These are phyloP conservation scores for Globisporangium ultimum DNA, from an alignment of 352 stramenopile species.

Conservation along the genomic window DNA sequence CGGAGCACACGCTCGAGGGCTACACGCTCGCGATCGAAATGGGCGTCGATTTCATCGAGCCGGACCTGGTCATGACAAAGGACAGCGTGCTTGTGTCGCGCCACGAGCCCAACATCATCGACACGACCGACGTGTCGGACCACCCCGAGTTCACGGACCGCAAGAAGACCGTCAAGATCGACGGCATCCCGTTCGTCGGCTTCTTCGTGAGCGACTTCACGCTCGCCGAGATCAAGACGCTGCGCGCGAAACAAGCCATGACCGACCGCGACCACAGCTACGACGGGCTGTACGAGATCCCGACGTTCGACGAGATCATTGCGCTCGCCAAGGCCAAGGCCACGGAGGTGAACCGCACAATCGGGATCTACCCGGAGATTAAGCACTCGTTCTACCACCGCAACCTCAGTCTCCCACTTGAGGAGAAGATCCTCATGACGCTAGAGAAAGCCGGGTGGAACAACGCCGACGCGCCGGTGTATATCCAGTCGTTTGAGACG, in stretches of 20 bases:
- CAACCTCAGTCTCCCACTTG: slow-evolving; percentile 60
- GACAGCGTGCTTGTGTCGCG: slow-evolving; percentile 80
- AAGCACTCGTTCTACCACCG: slow-evolving; percentile 85
- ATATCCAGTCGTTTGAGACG: slow-evolving; percentile 78
- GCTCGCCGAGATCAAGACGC: slow-evolving; percentile 85
- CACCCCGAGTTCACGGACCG: slow-evolving; percentile 71
- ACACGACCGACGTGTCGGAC: slow-evolving; percentile 84
- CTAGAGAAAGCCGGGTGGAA: slow-evolving; percentile 71
- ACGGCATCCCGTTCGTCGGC: slow-evolving; percentile 49
- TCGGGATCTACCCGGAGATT: slow-evolving; percentile 87
- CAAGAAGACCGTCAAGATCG: slow-evolving; percentile 49
- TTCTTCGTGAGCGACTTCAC: slow-evolving; percentile 93
- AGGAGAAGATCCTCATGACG: slow-evolving; percentile 72
- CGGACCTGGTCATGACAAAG: slow-evolving; percentile 88
- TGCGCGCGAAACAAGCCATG: slow-evolving; percentile 79
- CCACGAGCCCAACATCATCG: slow-evolving; percentile 88
- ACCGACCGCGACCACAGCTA: slow-evolving; percentile 72
- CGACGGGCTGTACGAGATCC: slow-evolving; percentile 85
- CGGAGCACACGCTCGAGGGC: slow-evolving; percentile 86
- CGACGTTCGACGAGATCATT: slow-evolving; percentile 88
- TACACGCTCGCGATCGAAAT: slow-evolving; percentile 90
- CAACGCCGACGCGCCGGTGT: slow-evolving; percentile 53
- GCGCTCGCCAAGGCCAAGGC: slow-evolving; percentile 69
- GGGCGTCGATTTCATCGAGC: slow-evolving; percentile 90
- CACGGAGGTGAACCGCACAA: slow-evolving; percentile 44